Evolutionary conservation across 257 asterid genomes (phyloP).

Genomic region (Fraxinus quadrangulata): DNA sequence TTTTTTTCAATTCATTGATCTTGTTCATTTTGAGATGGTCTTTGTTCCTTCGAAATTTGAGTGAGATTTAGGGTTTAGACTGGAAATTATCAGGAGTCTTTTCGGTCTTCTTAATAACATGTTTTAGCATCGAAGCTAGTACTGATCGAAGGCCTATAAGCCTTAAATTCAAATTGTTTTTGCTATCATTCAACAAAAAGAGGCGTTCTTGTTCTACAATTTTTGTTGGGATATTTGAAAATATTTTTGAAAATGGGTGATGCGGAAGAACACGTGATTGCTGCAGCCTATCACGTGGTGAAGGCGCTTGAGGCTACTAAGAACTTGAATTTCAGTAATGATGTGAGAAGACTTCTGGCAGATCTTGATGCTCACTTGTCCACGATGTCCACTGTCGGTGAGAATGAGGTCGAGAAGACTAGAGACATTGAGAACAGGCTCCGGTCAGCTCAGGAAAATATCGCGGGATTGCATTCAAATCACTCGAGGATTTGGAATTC

Average conservation of each 20-base stretch:
- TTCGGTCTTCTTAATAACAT: background rate
- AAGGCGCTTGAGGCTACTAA: conserved; percentile 49
- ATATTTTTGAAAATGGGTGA: conserved; percentile 39
- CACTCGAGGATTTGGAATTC: conserved; percentile 50
- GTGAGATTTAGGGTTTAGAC: background rate
- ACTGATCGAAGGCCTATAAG: background rate
- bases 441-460: conserved; percentile 37
- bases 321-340: conserved; percentile 26
- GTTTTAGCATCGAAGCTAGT: background rate
- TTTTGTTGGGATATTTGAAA: conserved; percentile 15
- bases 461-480: conserved; percentile 41
- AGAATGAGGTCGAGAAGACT: conserved; percentile 27
- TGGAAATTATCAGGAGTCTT: background rate
- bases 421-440: conserved; percentile 42
- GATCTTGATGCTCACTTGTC: conserved; percentile 49
- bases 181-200: background rate
- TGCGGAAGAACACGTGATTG: conserved; percentile 47
- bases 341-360: conserved; percentile 33
- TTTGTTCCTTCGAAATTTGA: background rate
- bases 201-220: background rate
- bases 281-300: conserved; percentile 61
- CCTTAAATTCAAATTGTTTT: background rate
- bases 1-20: background rate
- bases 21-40: conserved; percentile 20
- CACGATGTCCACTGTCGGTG: conserved; percentile 29